Evolutionary conservation across 768 basidiomycete species (phyloP).

Genomic region (Neoboletus brunneissimus): DNA sequence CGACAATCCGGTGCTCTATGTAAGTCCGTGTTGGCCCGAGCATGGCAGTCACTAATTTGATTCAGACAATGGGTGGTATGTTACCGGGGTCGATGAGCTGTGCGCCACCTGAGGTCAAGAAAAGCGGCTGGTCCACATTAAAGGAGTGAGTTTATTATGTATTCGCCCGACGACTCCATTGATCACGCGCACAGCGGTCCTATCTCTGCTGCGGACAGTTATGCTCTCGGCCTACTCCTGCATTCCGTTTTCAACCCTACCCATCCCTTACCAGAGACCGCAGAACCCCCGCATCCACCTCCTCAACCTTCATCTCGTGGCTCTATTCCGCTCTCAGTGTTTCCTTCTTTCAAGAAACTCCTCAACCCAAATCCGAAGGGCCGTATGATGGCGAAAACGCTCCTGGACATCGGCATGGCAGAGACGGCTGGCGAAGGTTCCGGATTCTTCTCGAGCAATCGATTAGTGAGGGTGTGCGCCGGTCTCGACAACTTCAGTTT

Average conservation of each 20-base stretch:
- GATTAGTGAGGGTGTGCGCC: conserved; percentile 78
- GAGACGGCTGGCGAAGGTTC: conserved; percentile 51
- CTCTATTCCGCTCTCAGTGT: conserved; percentile 68
- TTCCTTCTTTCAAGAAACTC: conserved; percentile 81
- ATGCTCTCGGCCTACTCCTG: conserved; percentile 83
- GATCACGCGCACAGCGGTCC: conserved; percentile 35
- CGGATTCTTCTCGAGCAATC: conserved; percentile 84
- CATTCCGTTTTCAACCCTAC: conserved; percentile 86
- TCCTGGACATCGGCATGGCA: conserved; percentile 79
- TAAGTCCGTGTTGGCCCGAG: conserved; percentile 38
- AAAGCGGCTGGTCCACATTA: conserved; percentile 75
- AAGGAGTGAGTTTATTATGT: conserved; percentile 62
- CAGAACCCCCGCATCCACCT: conserved; percentile 71
- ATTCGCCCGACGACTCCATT: not conserved
- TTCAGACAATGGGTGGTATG: conserved; percentile 63
- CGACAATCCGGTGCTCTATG: conserved; percentile 74
- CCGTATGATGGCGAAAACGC: conserved; percentile 70
- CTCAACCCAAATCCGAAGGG: conserved; percentile 85
- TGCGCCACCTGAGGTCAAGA: conserved; percentile 85
- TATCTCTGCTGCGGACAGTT: conserved; percentile 75
- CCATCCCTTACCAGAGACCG: conserved; percentile 65
- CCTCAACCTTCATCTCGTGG: conserved; percentile 77
- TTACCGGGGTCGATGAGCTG: conserved; percentile 59
- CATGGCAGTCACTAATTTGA: conserved; percentile 12
- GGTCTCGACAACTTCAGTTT: conserved; percentile 86